Conservation (phyloP, 305 asterid species). For the Fraxinus xanthoxyloides region DNA sequence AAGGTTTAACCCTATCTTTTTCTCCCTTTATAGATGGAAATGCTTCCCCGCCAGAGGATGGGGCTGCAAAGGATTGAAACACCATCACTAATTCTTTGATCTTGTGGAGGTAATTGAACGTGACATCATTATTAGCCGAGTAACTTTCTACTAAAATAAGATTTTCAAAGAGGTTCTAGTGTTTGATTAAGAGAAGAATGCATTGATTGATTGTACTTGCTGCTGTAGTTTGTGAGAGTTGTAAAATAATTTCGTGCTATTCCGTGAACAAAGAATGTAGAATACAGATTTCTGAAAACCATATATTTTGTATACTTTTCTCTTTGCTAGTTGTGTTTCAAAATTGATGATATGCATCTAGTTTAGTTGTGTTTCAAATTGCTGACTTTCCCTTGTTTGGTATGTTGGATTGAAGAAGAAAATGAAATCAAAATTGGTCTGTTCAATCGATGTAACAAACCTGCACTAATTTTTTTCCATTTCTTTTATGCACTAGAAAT, state of each 20-base stretch:
- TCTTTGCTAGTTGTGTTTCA: not conserved
- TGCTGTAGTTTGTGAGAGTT: constrained; percentile 20
- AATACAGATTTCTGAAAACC: not conserved
- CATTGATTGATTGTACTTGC: constrained; percentile 19
- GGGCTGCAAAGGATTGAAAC: constrained; percentile 42
- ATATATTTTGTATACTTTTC: not conserved
- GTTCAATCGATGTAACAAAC: no score
- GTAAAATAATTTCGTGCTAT: constrained; percentile 26
- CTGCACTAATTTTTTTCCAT: no score
- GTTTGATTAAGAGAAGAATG: constrained; percentile 14
- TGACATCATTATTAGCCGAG: constrained; percentile 29
- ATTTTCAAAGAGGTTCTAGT: constrained; percentile 20
- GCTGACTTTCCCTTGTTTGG: no score
- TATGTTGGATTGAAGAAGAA: no score
- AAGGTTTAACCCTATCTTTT: not conserved
- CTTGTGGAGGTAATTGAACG: constrained; percentile 21
- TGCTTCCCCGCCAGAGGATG: constrained; percentile 46
- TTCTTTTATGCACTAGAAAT: no score
- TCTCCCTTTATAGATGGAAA: constrained; percentile 44
- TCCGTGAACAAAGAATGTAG: not conserved
- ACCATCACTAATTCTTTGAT: constrained; percentile 16
- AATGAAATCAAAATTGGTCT: no score
- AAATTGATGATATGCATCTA: no score
- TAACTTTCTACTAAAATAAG: constrained; percentile 30
- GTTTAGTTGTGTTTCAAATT: no score